Conservation (phyloP, 169 alveolate species). For the Babesia gibsoni region DNA sequence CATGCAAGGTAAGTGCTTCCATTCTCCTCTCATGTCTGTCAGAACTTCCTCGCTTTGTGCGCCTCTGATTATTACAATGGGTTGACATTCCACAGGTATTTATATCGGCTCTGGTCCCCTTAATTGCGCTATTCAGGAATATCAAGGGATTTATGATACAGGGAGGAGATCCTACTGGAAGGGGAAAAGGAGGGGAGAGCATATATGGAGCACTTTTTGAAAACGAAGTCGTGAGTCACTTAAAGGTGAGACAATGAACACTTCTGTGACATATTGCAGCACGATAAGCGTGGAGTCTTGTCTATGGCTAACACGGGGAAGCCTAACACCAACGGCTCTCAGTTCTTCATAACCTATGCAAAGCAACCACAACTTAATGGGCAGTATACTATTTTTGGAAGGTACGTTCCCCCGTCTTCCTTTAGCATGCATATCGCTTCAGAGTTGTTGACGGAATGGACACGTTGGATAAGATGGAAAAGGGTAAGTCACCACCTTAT, state of each 20-base stretch:
- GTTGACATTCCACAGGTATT: slow-evolving; percentile 68
- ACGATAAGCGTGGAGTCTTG: slow-evolving; percentile 85
- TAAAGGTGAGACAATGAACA: slow-evolving; percentile 77
- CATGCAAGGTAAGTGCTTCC: slow-evolving; percentile 68
- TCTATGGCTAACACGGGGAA: slow-evolving; percentile 90
- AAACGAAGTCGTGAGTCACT: slow-evolving; percentile 93
- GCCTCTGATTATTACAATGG: slow-evolving; percentile 75
- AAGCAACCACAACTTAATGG: slow-evolving; percentile 90
- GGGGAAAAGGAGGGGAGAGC: slow-evolving; percentile 97
- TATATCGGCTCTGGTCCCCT: background rate
- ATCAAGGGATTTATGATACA: slow-evolving; percentile 94
- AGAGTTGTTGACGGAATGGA: slow-evolving; percentile 90
- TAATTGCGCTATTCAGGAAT: slow-evolving; percentile 71
- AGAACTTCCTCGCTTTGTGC: slow-evolving; percentile 78
- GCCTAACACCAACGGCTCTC: slow-evolving; percentile 90
- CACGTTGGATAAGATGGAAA: slow-evolving; percentile 86
- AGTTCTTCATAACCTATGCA: slow-evolving; percentile 89
- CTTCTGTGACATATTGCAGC: slow-evolving; percentile 56
- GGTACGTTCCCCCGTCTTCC: slow-evolving; percentile 21
- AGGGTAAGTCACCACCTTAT: slow-evolving; percentile 42
- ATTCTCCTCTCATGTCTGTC: background rate
- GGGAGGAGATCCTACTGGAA: slow-evolving; percentile 98
- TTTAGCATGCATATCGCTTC: background rate
- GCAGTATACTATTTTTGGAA: slow-evolving; percentile 87
- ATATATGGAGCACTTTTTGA: slow-evolving; percentile 92